Conservation (phyloP, 1,284 basidiomycete genomes). For the Moniliophthora roreri region DNA sequence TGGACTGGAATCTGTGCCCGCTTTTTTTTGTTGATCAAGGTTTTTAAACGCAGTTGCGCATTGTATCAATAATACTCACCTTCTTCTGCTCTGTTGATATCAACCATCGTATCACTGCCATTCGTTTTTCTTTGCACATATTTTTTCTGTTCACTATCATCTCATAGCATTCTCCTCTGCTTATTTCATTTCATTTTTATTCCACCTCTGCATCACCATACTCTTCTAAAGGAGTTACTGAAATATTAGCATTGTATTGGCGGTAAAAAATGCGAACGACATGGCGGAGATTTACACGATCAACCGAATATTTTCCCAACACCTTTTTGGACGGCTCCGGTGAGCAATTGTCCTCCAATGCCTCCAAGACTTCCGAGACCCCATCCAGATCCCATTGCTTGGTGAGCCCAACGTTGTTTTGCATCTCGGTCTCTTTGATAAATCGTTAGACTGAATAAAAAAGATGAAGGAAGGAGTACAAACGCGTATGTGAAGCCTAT, state of each 20-base stretch:
- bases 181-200: slow-evolving; percentile 5
- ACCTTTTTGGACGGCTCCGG: slow-evolving; percentile 77
- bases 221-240: neutral
- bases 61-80: slow-evolving; percentile 8
- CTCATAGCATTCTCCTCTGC: slow-evolving; percentile 4
- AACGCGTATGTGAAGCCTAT: slow-evolving; percentile 92
- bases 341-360: slow-evolving; percentile 76
- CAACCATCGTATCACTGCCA: neutral
- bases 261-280: neutral
- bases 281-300: slow-evolving; percentile 2
- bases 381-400: slow-evolving; percentile 63
- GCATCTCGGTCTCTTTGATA: slow-evolving; percentile 80
- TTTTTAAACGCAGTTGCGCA: neutral
- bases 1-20: slow-evolving; percentile 3
- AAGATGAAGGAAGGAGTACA: slow-evolving; percentile 27
- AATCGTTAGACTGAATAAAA: slow-evolving; percentile 3
- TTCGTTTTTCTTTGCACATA: slow-evolving; percentile 7
- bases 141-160: slow-evolving; percentile 7
- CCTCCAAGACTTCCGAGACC: slow-evolving; percentile 61
- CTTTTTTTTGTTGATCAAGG: slow-evolving; percentile 2
- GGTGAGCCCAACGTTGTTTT: slow-evolving; percentile 80
- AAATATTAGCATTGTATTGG: slow-evolving; percentile 1
- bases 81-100: neutral
- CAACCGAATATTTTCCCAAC: slow-evolving; percentile 73
- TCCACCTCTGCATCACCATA: neutral